phyloP scores from a whole-genome alignment of 2,329 filamentous ascomycete genomes.

The Ambrosiella cleistominuta region DNA sequence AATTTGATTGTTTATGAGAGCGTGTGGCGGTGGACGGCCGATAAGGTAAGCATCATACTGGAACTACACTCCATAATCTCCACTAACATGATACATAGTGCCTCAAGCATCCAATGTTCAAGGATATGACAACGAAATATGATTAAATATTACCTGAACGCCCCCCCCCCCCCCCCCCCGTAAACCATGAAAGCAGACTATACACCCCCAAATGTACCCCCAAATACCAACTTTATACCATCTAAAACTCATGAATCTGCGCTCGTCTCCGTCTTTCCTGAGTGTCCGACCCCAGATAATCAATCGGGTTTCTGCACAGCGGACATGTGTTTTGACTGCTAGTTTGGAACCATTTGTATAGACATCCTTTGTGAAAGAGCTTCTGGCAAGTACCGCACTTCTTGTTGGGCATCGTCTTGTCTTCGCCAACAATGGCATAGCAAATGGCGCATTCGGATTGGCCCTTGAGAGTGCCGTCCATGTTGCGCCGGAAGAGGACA shows the following conservation, averaged over 20 bases:
- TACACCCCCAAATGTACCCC: neutral
- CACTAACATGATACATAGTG: neutral
- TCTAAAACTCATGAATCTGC: neutral
- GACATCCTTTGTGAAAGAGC: constrained; percentile 71
- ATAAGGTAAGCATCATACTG: constrained; percentile 19
- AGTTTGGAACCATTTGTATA: constrained; percentile 95
- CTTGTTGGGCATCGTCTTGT: constrained; percentile 84
- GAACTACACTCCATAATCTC: neutral
- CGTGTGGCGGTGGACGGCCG: constrained; percentile 48
- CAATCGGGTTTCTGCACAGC: constrained; percentile 77
- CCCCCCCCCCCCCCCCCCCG: no score
- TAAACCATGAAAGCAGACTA: neutral
- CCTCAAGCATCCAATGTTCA: neutral
- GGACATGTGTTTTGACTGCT: constrained; percentile 87
- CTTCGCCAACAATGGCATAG: constrained; percentile 79
- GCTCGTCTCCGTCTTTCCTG: constrained; percentile 13
- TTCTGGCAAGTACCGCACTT: constrained; percentile 85
- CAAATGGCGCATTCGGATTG: constrained; percentile 94
- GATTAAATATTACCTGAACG: neutral
- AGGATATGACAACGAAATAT: neutral
- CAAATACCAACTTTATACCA: neutral
- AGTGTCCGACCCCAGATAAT: constrained; percentile 31
- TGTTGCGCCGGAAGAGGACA: constrained; percentile 68
- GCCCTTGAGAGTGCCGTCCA: constrained; percentile 74
- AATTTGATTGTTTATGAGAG: constrained; percentile 53